Conservation (phyloP, 768 basidiomycete genomes). For the Mrakia blollopis region DNA sequence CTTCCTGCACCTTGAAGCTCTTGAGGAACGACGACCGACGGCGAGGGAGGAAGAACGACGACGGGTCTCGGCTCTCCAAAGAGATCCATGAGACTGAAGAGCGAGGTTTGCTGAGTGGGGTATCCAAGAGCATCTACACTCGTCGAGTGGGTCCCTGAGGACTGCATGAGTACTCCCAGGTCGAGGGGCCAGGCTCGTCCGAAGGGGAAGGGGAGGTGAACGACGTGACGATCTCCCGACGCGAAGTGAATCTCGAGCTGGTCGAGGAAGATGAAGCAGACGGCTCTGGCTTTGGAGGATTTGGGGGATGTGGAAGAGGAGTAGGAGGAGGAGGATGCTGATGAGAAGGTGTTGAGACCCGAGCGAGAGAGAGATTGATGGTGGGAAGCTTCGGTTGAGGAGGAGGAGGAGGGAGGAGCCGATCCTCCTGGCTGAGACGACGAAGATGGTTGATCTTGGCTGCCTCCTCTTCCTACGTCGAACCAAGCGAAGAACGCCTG, state of each 20-base stretch:
- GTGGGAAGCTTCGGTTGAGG: background rate
- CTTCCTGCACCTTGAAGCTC: background rate
- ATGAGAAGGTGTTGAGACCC: background rate
- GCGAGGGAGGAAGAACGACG: background rate
- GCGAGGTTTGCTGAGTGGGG: background rate
- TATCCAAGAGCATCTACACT: background rate
- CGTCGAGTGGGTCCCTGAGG: background rate
- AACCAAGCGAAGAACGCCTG: constrained; percentile 42
- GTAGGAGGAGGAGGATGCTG: constrained; percentile 1
- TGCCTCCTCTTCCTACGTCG: constrained; percentile 13
- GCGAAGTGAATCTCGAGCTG: constrained; percentile 39
- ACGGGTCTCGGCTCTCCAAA: constrained; percentile 7
- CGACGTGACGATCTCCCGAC: constrained; percentile 38
- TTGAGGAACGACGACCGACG: background rate
- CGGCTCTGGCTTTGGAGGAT: constrained; percentile 30
- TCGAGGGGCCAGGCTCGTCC: constrained; percentile 36
- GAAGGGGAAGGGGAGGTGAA: constrained; percentile 41
- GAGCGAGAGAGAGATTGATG: background rate
- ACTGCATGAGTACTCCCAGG: constrained; percentile 35
- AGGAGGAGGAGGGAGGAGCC: constrained; percentile 16
- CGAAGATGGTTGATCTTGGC: background rate
- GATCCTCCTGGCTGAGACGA: background rate
- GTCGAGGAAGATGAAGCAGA: constrained; percentile 41
- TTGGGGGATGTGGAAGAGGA: background rate
- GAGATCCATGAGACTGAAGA: constrained; percentile 16